Conservation (phyloP, 768 basidiomycete genomes). For the Strobilomyces dryophilus region DNA sequence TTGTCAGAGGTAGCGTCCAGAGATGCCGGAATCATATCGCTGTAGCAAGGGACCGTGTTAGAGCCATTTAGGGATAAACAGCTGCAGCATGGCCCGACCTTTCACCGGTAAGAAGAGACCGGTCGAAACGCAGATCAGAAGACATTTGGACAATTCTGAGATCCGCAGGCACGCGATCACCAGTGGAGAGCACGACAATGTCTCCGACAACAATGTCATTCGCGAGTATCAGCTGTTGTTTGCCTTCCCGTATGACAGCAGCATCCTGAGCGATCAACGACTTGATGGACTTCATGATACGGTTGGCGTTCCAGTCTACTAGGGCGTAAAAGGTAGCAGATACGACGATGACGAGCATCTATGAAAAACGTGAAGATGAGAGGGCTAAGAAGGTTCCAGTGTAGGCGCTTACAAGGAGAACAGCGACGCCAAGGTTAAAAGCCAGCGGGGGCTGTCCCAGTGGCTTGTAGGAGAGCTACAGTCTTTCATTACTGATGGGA, state of each 20-base stretch:
- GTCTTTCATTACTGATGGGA: constrained; percentile 10
- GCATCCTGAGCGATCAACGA: constrained; percentile 58
- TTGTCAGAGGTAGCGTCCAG: constrained; percentile 48
- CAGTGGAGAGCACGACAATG: constrained; percentile 47
- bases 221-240: constrained; percentile 44
- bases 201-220: constrained; percentile 58
- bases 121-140: constrained; percentile 49
- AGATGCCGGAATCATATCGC: constrained; percentile 43
- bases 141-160: constrained; percentile 50
- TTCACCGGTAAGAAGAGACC: constrained; percentile 51
- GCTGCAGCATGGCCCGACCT: constrained; percentile 21
- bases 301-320: constrained; percentile 46
- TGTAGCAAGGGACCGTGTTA: constrained; percentile 5
- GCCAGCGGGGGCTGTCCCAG: constrained; percentile 40
- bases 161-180: constrained; percentile 59
- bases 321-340: constrained; percentile 46
- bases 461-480: constrained; percentile 50
- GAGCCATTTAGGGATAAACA: not conserved
- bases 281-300: constrained; percentile 54
- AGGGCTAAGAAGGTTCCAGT: not conserved
- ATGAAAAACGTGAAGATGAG: constrained; percentile 10
- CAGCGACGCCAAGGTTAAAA: constrained; percentile 49
- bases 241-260: constrained; percentile 49
- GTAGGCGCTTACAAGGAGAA: constrained; percentile 40
- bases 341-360: constrained; percentile 41